Conservation (phyloP, 225 moss, liverwort and hornwort genomes). For the Lunularia cruciata region DNA sequence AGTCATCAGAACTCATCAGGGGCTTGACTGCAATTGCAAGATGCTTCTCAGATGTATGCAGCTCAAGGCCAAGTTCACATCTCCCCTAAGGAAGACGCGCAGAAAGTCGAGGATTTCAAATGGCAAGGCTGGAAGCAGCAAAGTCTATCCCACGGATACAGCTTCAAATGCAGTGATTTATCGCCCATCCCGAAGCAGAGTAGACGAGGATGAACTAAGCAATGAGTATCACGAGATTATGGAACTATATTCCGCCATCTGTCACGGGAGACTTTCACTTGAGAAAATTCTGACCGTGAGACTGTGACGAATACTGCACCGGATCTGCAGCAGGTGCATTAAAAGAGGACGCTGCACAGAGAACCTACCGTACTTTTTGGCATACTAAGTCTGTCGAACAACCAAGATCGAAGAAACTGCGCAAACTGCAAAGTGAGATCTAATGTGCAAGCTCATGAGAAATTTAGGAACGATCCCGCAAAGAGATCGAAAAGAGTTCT, state of each 20-base stretch:
- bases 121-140: neutral
- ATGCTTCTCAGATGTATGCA: neutral
- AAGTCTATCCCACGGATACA: neutral
- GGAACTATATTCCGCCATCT: neutral
- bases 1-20: neutral
- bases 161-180: neutral
- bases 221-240: neutral
- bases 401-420: too few species aligned
- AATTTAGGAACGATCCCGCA: too few species aligned
- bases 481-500: too few species aligned
- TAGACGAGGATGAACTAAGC: neutral
- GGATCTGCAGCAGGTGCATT: too few species aligned
- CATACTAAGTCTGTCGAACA: too few species aligned
- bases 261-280: neutral
- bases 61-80: neutral
- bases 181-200: neutral
- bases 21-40: neutral
- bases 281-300: conserved; percentile 10
- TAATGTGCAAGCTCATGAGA: too few species aligned
- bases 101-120: neutral
- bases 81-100: neutral
- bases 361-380: too few species aligned
- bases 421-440: too few species aligned
- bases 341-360: too few species aligned
- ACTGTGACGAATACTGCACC: neutral